Evolutionary conservation across 1,284 basidiomycete genomes (phyloP), one percentile per base, ranked within the genome.

Genomic region (Ustilago lituana): DNA sequence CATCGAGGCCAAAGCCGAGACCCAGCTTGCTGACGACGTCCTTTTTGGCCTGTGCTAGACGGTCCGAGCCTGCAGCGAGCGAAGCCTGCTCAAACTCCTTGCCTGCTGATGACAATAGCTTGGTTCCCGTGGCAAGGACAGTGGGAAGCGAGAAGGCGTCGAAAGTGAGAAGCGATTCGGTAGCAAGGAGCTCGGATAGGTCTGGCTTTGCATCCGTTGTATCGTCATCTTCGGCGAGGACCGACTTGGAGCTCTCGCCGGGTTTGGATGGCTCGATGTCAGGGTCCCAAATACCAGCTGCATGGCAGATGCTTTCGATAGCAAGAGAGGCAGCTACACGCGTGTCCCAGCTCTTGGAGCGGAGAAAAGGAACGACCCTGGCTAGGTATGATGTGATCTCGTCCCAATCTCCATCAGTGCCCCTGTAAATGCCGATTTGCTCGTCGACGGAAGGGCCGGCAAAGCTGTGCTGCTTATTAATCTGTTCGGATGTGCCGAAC

Each of bases 301-400:
- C 87, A 11, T 88, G 86, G 76, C 91, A 93, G 67, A 95, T 93
- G 68, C 92, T 89, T 0, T 91, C 92, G 46, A 95, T 86, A 2
- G 93, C 91, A 50, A 88, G 87, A 0, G 91, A 91, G 4, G 92
- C 91, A 1, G 93, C 91, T 2, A 88, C 87, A 51, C 93, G 88
- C 1, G 93, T 93, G 66, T 96, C 93, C 75, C 89, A 89, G 33
- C 89, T 91, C 84, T 90, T 91, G 40, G 92, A 94, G 78, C 93
- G 91, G 5, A 95, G 85, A 80, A 87, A 92, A 8, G 93, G 93
- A 32, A 95, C 85, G 69, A 95, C 90, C 89, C 94, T 60, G 22
- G 79, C 67, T 11, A 81, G 68, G 14, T 81, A 72, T 12, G 71
- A 71, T 0, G 71, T 64, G 35, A 76, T 78, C 44, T 81, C 91